Conservation (phyloP, 139 green algal genomes). For the Pleodorina starrii region DNA sequence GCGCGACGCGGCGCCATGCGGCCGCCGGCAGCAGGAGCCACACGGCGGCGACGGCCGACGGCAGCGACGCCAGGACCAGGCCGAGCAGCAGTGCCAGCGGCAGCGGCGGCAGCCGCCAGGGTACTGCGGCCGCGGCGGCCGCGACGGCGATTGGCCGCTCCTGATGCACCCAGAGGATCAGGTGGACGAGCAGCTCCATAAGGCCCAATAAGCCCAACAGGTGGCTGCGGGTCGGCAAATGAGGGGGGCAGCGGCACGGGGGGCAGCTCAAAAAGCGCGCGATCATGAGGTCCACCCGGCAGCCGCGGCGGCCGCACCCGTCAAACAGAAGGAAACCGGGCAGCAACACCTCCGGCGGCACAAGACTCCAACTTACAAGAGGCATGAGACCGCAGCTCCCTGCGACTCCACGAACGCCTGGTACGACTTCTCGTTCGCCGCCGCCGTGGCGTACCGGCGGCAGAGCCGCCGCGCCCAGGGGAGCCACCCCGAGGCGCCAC, state of each 20-base stretch:
- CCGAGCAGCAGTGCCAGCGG: neutral
- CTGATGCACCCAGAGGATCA: neutral
- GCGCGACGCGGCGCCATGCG: neutral
- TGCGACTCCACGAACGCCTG: neutral
- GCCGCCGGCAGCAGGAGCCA: neutral
- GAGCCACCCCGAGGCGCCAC: too few relatives aligned
- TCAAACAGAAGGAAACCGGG: too few relatives aligned
- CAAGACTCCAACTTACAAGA: conserved; percentile 33
- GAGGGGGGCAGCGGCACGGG: too few relatives aligned
- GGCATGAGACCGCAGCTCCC: neutral
- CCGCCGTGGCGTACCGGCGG: too few relatives aligned
- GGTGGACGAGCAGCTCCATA: neutral
- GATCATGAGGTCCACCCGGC: too few relatives aligned
- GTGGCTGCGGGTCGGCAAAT: neutral
- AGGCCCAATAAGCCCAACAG: conserved; percentile 2
- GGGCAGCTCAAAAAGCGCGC: too few relatives aligned
- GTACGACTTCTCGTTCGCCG: conserved; percentile 9
- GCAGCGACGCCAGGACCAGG: neutral
- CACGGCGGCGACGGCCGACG: neutral
- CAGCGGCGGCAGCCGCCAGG: neutral
- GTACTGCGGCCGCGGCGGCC: neutral
- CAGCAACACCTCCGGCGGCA: too few relatives aligned
- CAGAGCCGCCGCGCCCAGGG: too few relatives aligned
- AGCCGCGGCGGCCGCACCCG: too few relatives aligned
- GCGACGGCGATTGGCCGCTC: neutral